A percentile compares a stretch with the other conserved stretches of the same genome.
Evolutionary conservation across 768 basidiomycete species (phyloP).

Genomic region (Podaxis rugospora): DNA sequence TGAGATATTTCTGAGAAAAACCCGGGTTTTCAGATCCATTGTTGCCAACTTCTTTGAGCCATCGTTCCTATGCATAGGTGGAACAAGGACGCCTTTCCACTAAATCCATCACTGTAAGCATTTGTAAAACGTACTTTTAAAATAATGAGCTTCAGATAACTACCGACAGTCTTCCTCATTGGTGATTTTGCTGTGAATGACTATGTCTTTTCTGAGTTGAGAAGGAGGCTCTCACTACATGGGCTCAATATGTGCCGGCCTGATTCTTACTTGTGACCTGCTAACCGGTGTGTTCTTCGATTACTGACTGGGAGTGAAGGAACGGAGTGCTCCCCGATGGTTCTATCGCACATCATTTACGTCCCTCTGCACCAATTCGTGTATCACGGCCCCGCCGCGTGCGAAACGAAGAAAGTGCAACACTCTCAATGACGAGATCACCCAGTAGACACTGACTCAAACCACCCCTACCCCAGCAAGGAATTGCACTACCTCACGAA

Average conservation of each 20-base stretch:
- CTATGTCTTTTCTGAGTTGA: constrained; percentile 31
- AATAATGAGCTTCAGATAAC: neutral
- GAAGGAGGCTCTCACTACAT: constrained; percentile 5
- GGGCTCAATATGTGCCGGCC: constrained; percentile 13
- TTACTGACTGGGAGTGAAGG: constrained; percentile 10
- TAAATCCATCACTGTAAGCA: constrained; percentile 21
- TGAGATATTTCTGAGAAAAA: constrained; percentile 6
- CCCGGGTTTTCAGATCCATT: constrained; percentile 16
- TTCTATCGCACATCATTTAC: constrained; percentile 23
- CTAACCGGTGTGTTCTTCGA: no score
- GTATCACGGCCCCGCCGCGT: constrained; percentile 14
- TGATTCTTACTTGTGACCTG: constrained; percentile 14
- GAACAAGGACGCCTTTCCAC: constrained; percentile 14
- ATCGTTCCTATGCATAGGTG: constrained; percentile 24
- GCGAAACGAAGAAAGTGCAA: no score
- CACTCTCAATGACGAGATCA: no score
- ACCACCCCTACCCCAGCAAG: no score
- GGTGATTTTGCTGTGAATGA: constrained; percentile 49
- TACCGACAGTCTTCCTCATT: constrained; percentile 35
- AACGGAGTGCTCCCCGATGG: constrained; percentile 29
- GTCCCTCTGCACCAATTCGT: constrained; percentile 22
- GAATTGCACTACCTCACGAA: no score
- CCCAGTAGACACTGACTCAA: no score
- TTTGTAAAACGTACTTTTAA: neutral
- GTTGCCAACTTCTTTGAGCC: constrained; percentile 27